phyloP scores from a whole-genome alignment of 352 stramenopile genomes.

The Pythium plurisporium region DNA sequence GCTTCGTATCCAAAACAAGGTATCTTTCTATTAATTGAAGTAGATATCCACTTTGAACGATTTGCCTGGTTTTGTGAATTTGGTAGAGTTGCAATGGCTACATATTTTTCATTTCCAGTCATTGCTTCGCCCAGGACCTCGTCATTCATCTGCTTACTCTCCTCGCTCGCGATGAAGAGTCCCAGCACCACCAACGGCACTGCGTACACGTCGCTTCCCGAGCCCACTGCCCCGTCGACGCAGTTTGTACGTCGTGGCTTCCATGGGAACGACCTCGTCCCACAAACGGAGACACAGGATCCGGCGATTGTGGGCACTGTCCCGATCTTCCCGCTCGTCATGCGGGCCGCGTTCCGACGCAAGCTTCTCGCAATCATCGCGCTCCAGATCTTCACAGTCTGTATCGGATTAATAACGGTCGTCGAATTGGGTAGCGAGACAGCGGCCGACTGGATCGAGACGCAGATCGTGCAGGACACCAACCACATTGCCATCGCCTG shows the following conservation, averaged over 20 bases:
- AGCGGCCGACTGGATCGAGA: neutral
- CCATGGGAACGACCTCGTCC: neutral
- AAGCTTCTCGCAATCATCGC: constrained; percentile 24
- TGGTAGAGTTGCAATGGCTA: too few species aligned
- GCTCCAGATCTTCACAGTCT: constrained; percentile 21
- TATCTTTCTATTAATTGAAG: too few species aligned
- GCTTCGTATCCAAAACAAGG: too few species aligned
- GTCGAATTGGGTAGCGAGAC: neutral
- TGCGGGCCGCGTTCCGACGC: constrained; percentile 24
- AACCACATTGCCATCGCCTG: neutral
- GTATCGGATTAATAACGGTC: neutral
- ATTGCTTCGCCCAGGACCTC: too few species aligned
- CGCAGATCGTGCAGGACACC: neutral
- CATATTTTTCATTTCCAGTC: too few species aligned
- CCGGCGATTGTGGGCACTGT: constrained; percentile 2
- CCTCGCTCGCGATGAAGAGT: neutral
- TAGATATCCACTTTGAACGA: too few species aligned
- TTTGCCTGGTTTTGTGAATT: too few species aligned
- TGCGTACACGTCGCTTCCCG: neutral
- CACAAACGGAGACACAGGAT: neutral
- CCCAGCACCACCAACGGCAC: neutral
- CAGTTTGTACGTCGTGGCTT: neutral
- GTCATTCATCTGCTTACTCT: neutral
- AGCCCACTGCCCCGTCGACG: neutral
- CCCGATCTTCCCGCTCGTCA: constrained; percentile 11